Conservation (phyloP, 2,329 filamentous ascomycete genomes). For the Cordyceps cicadae region DNA sequence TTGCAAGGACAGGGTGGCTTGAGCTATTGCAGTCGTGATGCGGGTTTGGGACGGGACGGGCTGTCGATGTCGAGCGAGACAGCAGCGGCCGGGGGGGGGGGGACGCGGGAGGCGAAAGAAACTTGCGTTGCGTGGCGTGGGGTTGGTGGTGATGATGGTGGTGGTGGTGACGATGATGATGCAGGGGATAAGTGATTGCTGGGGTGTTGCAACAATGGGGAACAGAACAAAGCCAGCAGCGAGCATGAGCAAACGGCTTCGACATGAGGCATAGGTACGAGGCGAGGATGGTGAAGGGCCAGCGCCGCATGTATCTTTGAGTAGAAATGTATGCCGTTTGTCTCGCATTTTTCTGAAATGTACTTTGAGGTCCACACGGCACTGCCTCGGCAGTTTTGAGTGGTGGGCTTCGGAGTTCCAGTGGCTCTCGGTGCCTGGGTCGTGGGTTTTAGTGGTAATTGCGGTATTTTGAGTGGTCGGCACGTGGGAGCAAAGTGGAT, state of each 20-base stretch:
- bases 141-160: no score
- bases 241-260: not conserved
- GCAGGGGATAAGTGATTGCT: not conserved
- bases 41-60: not conserved
- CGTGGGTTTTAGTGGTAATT: slow-evolving; percentile 4
- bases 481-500: not conserved
- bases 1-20: not conserved
- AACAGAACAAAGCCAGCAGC: no score
- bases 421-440: not conserved
- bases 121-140: no score
- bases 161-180: no score
- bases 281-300: not conserved
- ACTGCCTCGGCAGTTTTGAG: not conserved
- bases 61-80: not conserved
- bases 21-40: not conserved
- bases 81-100: not conserved
- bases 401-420: not conserved
- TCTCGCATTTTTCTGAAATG: not conserved
- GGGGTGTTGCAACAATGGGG: not conserved
- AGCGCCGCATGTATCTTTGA: not conserved
- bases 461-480: not conserved
- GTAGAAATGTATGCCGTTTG: not conserved
- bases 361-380: not conserved
- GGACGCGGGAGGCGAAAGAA: not conserved
- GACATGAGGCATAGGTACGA: not conserved